These are phyloP conservation scores for Penicillium bialowiezense DNA, from an alignment of 495 filamentous ascomycete genomes.

Conservation along the genomic window DNA sequence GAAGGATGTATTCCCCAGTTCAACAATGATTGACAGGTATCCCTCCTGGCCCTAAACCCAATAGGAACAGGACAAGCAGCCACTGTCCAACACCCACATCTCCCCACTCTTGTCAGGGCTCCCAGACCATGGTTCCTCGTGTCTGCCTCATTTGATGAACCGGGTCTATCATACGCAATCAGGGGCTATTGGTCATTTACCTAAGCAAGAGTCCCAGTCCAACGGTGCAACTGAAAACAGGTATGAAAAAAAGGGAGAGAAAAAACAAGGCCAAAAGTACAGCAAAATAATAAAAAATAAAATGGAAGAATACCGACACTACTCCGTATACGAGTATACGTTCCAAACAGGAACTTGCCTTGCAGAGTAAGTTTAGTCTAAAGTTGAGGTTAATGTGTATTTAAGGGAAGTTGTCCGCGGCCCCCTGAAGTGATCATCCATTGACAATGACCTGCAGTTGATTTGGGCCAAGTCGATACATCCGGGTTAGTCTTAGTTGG, in stretches of 20 bases:
- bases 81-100: constrained; percentile 16
- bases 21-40: constrained; percentile 32
- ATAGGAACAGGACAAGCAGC: constrained; percentile 7
- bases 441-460: constrained; percentile 23
- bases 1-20: constrained; percentile 27
- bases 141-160: constrained; percentile 29
- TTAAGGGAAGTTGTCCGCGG: constrained; percentile 2
- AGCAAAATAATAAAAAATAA: not conserved
- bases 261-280: not conserved
- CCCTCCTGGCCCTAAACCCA: constrained; percentile 13
- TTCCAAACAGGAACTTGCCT: not conserved
- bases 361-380: not conserved
- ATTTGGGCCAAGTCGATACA: constrained; percentile 28
- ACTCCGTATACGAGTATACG: not conserved
- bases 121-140: constrained; percentile 34
- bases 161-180: constrained; percentile 30
- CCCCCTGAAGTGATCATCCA: constrained; percentile 24
- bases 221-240: not conserved
- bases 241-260: constrained; percentile 7
- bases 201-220: constrained; percentile 8
- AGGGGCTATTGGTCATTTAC: constrained; percentile 18
- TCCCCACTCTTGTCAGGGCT: constrained; percentile 28
- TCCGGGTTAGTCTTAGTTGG: constrained; percentile 29
- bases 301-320: not conserved
- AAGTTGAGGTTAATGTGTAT: constrained; percentile 1